Percentiles rank a stretch among this genome's conserved stretches.
These are phyloP conservation scores for Aspergillus fumigatiaffinis DNA, from an alignment of 2,329 filamentous ascomycete genomes.

Conservation along the genomic window DNA sequence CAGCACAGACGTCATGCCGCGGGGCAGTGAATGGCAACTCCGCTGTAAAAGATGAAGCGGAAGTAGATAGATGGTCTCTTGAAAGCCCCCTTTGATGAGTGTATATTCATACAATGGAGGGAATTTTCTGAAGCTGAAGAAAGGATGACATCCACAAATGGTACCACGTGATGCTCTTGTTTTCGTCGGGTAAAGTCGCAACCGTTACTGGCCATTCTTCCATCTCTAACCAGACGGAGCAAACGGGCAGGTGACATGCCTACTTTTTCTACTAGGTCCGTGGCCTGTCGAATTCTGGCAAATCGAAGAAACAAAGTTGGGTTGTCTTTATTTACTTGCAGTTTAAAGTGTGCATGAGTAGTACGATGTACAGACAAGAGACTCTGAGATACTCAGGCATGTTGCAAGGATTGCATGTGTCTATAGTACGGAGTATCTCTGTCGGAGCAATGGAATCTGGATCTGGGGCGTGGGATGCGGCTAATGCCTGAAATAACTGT, in stretches of 20 bases:
- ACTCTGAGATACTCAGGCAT: not conserved
- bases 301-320: not conserved
- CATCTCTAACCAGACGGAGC: not conserved
- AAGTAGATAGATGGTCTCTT: not conserved
- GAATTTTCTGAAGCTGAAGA: not conserved
- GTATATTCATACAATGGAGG: not conserved
- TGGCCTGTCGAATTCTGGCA: not conserved
- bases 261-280: not conserved
- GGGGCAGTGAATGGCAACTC: constrained; percentile 13
- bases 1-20: constrained; percentile 21
- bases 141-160: constrained; percentile 2
- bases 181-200: constrained; percentile 22
- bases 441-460: not conserved
- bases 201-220: not conserved
- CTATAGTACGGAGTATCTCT: not conserved
- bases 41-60: not conserved
- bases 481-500: not conserved
- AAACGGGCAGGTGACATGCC: not conserved
- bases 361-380: not conserved
- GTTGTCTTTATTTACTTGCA: not conserved
- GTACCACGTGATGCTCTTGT: constrained; percentile 17
- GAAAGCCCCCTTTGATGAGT: not conserved
- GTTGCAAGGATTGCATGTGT: not conserved
- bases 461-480: not conserved
- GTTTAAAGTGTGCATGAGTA: not conserved